Evolutionary conservation across 805 yeast species (phyloP), one percentile per base, ranked within the genome.

Genomic region (Cyberlindnera euphorbiiphila): DNA sequence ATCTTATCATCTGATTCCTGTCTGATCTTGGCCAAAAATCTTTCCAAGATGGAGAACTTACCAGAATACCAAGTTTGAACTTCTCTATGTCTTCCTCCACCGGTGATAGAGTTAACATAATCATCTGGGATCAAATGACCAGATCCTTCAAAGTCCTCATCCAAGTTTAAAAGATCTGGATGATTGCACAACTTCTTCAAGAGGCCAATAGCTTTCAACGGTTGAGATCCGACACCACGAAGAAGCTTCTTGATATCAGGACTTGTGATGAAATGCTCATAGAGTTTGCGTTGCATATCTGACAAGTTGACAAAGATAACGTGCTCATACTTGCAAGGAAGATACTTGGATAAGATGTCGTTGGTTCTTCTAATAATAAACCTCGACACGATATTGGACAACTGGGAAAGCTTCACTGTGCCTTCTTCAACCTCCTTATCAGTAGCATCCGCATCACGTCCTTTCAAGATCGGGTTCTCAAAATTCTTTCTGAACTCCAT

Each of bases 271-370:
- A 85, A 85, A 47, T 81, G 81, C 36, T 74, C 66, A 55, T 93
- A 93, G 2, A 93, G 60, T 1, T 68, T 61, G 34, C 67, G 63
- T 60, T 93, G 98, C 62, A 89, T 71, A 0, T 85, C 86, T 2
- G 91, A 73, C 38, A 93, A 64, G 29, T 80, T 81, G 43, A 93
- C 88, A 59, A 91, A 93, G n/a, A 93, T 84, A 16, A 93, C 98
- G 60, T 93, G 95, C 59, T 93, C 98, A 57, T 88, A 89, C 60
- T 93, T 93, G 45, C 94, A 86, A 0, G 98, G 98, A 42, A 93
- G 69, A 56, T 93, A 93, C 61, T 93, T 91, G 21, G 96, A 82
- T 38, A 93, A 67, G 51, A 93, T 85, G 60, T 93, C 98, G 64
- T 93, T 93, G 1, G 98, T 88, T 56, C 98, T 78, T 57, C 98